Base-by-base conservation (phyloP, 1,284 basidiomycete species). In the Sporisorium exsertum region DNA sequence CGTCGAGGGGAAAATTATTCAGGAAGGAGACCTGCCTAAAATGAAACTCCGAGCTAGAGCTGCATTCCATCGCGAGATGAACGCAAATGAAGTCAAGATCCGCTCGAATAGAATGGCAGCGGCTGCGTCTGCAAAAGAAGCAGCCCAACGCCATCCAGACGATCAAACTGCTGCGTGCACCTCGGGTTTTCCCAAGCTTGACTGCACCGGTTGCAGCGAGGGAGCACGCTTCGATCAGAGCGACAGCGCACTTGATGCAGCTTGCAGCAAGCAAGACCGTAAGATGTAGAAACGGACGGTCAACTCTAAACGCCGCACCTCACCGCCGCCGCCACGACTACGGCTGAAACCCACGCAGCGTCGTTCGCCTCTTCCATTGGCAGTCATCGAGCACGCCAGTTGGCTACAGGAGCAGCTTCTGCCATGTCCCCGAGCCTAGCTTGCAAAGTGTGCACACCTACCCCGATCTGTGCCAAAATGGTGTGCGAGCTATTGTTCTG, bases 181-280 rank as follows among this genome's bases (percentile, higher is more conserved):
- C 64, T 72, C 69, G 69, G 64, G 33, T 58, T 72, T 66, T 72
- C 60, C 60, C 64, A 62, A 47, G 62, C 68, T 40, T 16, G 43
- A 5, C 42, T 50, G 53, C 57, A 56, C 22, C 29, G 16, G 20
- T n/a, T 13, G 45, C 45, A 46, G 22, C 37, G n/a, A n/a, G 32
- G 18, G 37, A 24, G 33, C 20, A 37, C 20, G 2, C 3, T 27
- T 49, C 26, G 26, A 40, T 43, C 18, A 20, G 13, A 13, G 26
- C 27, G 16, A 49, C 29, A n/a, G 27, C 47, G 29, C 18, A 29
- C 29, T 49, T 27, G 29, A 49, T 49, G 27, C 37, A 43, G 40
- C 53, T 29, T 35, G 33, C 24, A 15, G 35, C 13, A 3, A 15
- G 35, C 13, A 37, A 12, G 32, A 32, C 5, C 32, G 27, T 47